Conservation (phyloP, 192 early-diverging fungal genomes). For the Spizellomyces sp. region DNA sequence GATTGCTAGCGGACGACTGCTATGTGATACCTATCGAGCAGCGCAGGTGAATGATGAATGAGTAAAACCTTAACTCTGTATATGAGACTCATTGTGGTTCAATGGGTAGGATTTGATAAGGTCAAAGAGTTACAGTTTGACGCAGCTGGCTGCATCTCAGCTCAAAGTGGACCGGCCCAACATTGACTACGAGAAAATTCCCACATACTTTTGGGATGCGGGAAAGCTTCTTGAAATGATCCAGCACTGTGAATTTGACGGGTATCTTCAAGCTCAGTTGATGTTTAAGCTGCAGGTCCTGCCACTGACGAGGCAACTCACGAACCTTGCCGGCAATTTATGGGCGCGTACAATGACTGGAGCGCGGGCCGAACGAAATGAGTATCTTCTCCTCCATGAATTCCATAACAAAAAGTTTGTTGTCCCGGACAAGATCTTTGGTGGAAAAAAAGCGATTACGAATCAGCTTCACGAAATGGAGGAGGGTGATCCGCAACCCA, state of each 20-base stretch:
- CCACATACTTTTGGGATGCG: slow-evolving; percentile 66
- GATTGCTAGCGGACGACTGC: slow-evolving; percentile 80
- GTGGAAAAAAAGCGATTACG: slow-evolving; percentile 34
- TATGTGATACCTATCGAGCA: slow-evolving; percentile 91
- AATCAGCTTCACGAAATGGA: slow-evolving; percentile 40
- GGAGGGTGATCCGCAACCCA: slow-evolving; percentile 8
- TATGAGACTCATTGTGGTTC: no score
- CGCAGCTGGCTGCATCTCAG: slow-evolving; percentile 72
- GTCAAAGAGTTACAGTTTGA: slow-evolving; percentile 84
- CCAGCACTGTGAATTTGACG: slow-evolving; percentile 81
- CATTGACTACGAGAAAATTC: slow-evolving; percentile 80
- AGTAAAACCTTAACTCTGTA: not conserved
- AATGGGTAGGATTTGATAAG: slow-evolving; percentile 66
- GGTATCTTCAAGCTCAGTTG: slow-evolving; percentile 75
- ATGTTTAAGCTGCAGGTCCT: slow-evolving; percentile 89
- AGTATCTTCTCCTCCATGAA: slow-evolving; percentile 92
- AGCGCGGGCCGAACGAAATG: slow-evolving; percentile 92
- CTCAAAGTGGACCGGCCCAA: slow-evolving; percentile 79
- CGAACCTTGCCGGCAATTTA: slow-evolving; percentile 90
- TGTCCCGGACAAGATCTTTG: slow-evolving; percentile 74
- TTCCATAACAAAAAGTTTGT: slow-evolving; percentile 92
- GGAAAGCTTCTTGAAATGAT: slow-evolving; percentile 70
- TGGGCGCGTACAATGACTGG: slow-evolving; percentile 91
- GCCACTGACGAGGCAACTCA: slow-evolving; percentile 90
- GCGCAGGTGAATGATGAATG: slow-evolving; percentile 53